Evolutionary conservation across 2,329 filamentous ascomycete species (phyloP).

Genomic region (Elsinoe batatas): DNA sequence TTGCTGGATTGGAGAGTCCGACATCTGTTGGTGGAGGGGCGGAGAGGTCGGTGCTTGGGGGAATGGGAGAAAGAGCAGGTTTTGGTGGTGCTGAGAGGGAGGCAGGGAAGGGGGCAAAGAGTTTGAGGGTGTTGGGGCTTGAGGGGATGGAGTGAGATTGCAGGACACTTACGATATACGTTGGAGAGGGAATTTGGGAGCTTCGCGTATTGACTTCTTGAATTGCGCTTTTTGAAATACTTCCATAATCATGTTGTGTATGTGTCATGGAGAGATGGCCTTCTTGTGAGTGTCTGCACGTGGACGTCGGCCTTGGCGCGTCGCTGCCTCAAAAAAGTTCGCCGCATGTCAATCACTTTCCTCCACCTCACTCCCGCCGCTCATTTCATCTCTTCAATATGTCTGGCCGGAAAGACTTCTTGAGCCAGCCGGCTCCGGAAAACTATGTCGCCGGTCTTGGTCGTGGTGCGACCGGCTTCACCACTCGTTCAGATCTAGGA

Average conservation of each 20-base stretch:
- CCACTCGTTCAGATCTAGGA: slow-evolving; percentile 90
- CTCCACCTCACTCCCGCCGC: neutral
- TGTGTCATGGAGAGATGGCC: too few relatives aligned
- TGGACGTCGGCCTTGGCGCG: slow-evolving; percentile 6
- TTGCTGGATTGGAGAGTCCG: neutral
- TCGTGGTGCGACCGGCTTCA: slow-evolving; percentile 95
- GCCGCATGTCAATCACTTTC: neutral
- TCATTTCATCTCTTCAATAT: slow-evolving; percentile 28
- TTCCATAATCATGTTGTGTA: too few relatives aligned
- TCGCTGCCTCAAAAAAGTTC: neutral
- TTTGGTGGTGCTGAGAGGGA: neutral
- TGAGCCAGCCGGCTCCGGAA: slow-evolving; percentile 63
- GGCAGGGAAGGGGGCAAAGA: neutral
- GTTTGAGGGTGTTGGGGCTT: slow-evolving; percentile 5
- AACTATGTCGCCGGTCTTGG: slow-evolving; percentile 83
- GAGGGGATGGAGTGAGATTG: neutral
- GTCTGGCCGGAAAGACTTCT: slow-evolving; percentile 68
- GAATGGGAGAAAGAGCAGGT: neutral
- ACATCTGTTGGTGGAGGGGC: neutral
- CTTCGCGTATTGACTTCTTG: too few relatives aligned
- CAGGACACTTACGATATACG: too few relatives aligned
- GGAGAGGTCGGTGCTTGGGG: neutral
- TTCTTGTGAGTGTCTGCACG: neutral
- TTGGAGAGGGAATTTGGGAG: too few relatives aligned
- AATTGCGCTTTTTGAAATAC: too few relatives aligned